These are phyloP conservation scores for Kluyveromyces nonfermentans DNA, from an alignment of 805 yeast species.

Conservation along the genomic window DNA sequence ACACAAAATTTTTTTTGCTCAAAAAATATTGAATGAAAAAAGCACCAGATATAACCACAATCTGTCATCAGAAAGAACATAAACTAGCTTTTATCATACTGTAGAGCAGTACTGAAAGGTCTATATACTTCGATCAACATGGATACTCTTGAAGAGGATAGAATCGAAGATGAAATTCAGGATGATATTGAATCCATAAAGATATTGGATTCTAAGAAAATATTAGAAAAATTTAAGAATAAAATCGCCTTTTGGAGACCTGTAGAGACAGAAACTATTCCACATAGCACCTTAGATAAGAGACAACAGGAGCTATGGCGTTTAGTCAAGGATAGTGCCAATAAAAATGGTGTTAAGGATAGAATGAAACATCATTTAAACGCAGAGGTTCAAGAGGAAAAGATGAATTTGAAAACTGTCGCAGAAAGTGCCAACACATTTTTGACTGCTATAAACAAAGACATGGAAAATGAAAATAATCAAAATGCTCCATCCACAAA, in stretches of 20 bases:
- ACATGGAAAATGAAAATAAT: conserved; percentile 4
- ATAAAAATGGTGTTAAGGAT: not conserved
- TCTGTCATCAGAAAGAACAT: not conserved
- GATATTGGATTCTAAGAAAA: conserved; percentile 4
- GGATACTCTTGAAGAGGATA: not conserved
- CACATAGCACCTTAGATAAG: not conserved
- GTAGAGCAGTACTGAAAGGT: not conserved
- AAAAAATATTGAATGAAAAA: not conserved
- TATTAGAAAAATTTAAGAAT: conserved; percentile 6
- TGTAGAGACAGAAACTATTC: not conserved
- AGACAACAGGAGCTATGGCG: conserved; percentile 8
- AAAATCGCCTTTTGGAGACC: conserved; percentile 5
- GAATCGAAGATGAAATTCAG: not conserved
- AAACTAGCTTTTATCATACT: too few species aligned
- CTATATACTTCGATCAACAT: not conserved
- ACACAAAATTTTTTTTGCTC: not conserved
- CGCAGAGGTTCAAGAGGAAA: not conserved
- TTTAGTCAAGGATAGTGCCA: conserved; percentile 6
- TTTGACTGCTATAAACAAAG: conserved; percentile 17
- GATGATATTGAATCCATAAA: not conserved
- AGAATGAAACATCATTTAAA: not conserved
- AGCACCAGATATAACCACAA: not conserved
- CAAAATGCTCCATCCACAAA: conserved; percentile 1
- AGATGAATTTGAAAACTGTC: not conserved
- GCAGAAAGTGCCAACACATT: conserved; percentile 20